phyloP scores from a whole-genome alignment of 1,284 basidiomycete species.

The Ustilago lituana region DNA sequence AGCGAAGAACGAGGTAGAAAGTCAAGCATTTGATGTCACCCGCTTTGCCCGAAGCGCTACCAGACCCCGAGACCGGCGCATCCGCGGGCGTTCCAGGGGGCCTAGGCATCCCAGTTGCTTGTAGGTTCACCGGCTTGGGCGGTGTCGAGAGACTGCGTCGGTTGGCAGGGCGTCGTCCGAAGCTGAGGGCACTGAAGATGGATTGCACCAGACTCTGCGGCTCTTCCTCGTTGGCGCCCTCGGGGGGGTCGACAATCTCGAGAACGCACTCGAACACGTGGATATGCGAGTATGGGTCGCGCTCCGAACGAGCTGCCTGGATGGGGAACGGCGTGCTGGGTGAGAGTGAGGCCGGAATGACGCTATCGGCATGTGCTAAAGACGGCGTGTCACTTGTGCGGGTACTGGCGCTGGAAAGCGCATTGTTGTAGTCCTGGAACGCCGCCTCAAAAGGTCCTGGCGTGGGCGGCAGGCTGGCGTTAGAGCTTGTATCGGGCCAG shows the following conservation, averaged over 20 bases:
- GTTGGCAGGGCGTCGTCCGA: constrained; percentile 50
- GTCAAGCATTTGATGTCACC: constrained; percentile 53
- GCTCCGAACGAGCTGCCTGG: constrained; percentile 36
- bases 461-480: constrained; percentile 25
- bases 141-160: constrained; percentile 49
- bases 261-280: constrained; percentile 63
- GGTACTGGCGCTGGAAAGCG: constrained; percentile 4
- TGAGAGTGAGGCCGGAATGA: constrained; percentile 18
- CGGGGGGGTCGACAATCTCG: constrained; percentile 50
- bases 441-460: constrained; percentile 40
- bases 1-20: constrained; percentile 58
- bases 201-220: constrained; percentile 53
- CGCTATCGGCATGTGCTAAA: constrained; percentile 9
- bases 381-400: constrained; percentile 9
- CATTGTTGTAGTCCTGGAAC: constrained; percentile 34
- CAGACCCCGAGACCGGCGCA: constrained; percentile 39
- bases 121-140: constrained; percentile 36
- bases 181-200: constrained; percentile 59
- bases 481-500: constrained; percentile 57
- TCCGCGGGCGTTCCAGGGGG: constrained; percentile 45
- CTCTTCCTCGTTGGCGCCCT: constrained; percentile 14
- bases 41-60: constrained; percentile 40
- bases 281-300: constrained; percentile 55
- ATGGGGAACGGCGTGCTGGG: constrained; percentile 51
- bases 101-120: constrained; percentile 24